Evolutionary conservation across 306 rosid species (phyloP).

Genomic region (Vicia sativa): DNA sequence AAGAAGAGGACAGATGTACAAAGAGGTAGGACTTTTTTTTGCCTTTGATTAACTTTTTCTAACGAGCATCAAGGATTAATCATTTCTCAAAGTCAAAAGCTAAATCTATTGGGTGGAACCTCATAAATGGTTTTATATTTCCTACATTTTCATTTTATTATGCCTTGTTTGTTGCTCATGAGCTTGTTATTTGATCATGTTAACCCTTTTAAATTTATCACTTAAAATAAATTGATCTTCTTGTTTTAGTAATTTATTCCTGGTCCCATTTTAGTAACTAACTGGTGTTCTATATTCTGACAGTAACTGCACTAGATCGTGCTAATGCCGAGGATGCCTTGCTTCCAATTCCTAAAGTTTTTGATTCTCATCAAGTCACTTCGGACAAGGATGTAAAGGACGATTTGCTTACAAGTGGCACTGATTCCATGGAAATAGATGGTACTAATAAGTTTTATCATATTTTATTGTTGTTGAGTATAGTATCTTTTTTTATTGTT

Average conservation of each 20-base stretch:
- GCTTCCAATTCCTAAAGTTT: constrained; percentile 78
- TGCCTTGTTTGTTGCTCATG: constrained; percentile 35
- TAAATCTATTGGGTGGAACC: constrained; percentile 18
- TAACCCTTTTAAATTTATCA: constrained; percentile 24
- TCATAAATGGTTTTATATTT: background rate
- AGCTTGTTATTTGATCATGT: constrained; percentile 34
- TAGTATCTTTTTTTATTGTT: background rate
- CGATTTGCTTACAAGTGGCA: constrained; percentile 41
- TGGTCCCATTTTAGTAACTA: constrained; percentile 36
- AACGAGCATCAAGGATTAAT: constrained; percentile 1
- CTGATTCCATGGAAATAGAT: constrained; percentile 44
- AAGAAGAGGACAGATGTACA: constrained; percentile 59
- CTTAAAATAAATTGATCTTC: constrained; percentile 11
- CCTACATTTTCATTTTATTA: background rate
- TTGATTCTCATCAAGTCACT: constrained; percentile 53
- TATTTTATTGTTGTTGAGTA: constrained; percentile 26
- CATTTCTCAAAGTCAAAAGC: constrained; percentile 33
- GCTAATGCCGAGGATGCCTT: constrained; percentile 94
- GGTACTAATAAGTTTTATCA: constrained; percentile 45
- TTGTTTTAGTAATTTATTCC: constrained; percentile 14
- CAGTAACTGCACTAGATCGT: constrained; percentile 85
- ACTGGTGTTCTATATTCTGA: constrained; percentile 43
- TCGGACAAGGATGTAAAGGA: constrained; percentile 42
- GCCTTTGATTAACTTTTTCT: constrained; percentile 24
- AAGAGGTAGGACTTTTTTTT: constrained; percentile 51